Conservation (phyloP, 768 basidiomycete genomes). For the Lactarius trivialis region DNA sequence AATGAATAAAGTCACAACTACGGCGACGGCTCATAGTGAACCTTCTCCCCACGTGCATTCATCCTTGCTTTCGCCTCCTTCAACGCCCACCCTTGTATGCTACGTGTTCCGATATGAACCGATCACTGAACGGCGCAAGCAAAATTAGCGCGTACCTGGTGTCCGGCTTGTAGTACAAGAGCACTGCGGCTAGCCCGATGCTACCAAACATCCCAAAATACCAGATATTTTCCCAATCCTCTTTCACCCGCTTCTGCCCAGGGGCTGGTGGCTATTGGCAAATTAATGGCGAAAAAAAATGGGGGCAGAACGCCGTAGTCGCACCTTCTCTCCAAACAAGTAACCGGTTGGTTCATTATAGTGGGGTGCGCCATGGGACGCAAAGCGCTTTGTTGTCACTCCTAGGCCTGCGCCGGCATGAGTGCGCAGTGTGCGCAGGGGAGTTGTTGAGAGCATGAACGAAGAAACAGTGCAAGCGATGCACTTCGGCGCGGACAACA, state of each 20-base stretch:
- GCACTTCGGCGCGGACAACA: neutral
- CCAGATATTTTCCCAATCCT: conserved; percentile 90
- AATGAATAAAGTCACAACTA: neutral
- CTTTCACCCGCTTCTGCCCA: conserved; percentile 80
- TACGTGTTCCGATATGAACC: conserved; percentile 28
- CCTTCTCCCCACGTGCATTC: conserved; percentile 89
- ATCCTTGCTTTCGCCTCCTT: conserved; percentile 84
- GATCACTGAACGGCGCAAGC: neutral
- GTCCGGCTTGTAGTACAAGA: conserved; percentile 90
- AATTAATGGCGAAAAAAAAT: neutral
- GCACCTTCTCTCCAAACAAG: conserved; percentile 85
- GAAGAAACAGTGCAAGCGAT: neutral
- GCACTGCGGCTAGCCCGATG: conserved; percentile 66
- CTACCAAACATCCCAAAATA: conserved; percentile 88
- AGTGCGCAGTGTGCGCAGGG: conserved; percentile 19
- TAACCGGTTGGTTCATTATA: conserved; percentile 87
- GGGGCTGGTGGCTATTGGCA: conserved; percentile 57
- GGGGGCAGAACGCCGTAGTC: conserved; percentile 15
- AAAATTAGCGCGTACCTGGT: conserved; percentile 57
- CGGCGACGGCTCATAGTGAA: conserved; percentile 48
- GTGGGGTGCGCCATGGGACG: conserved; percentile 65
- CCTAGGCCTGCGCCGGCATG: conserved; percentile 17
- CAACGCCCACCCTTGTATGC: conserved; percentile 90
- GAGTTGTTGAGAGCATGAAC: conserved; percentile 15
- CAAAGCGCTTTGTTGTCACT: conserved; percentile 42